Evolutionary conservation across 2,329 filamentous ascomycete species (phyloP).

Genomic region (Aspergillus japonicus): DNA sequence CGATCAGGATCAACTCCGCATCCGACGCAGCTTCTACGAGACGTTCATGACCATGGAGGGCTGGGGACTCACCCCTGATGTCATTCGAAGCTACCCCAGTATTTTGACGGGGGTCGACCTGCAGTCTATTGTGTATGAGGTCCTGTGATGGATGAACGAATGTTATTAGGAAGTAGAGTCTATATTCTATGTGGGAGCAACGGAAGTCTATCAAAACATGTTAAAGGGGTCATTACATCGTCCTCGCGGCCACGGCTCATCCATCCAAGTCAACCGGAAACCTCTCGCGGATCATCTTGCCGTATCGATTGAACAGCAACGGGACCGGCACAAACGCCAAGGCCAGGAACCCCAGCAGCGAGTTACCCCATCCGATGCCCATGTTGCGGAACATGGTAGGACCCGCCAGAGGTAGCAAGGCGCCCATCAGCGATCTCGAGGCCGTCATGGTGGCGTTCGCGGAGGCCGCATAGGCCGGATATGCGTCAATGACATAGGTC

Average conservation of each 20-base stretch:
- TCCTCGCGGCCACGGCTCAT: background rate
- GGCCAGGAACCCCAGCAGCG: conserved; percentile 55
- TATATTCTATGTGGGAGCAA: background rate
- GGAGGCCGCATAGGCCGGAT: conserved; percentile 46
- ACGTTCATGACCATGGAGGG: conserved; percentile 10
- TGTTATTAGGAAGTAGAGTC: background rate
- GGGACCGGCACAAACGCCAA: conserved; percentile 48
- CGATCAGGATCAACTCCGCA: conserved; percentile 7
- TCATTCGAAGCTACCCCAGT: conserved; percentile 2
- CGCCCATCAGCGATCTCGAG: conserved; percentile 55
- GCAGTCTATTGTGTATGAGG: conserved; percentile 2
- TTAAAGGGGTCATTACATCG: background rate
- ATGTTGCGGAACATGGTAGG: conserved; percentile 47
- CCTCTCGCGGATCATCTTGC: conserved; percentile 9
- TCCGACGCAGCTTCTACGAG: conserved; percentile 11
- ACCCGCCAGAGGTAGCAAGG: conserved; percentile 61
- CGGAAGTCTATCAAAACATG: background rate
- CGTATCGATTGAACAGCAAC: conserved; percentile 7
- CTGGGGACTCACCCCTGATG: conserved; percentile 7
- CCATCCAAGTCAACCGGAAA: conserved; percentile 8
- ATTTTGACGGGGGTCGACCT: conserved; percentile 6
- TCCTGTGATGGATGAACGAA: background rate
- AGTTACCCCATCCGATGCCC: conserved; percentile 51
- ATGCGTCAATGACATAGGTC: conserved; percentile 62
- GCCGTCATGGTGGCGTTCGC: conserved; percentile 57